Conservation (phyloP, 1,139 yeast genomes). For the Barnettozyma hawaiiensis region DNA sequence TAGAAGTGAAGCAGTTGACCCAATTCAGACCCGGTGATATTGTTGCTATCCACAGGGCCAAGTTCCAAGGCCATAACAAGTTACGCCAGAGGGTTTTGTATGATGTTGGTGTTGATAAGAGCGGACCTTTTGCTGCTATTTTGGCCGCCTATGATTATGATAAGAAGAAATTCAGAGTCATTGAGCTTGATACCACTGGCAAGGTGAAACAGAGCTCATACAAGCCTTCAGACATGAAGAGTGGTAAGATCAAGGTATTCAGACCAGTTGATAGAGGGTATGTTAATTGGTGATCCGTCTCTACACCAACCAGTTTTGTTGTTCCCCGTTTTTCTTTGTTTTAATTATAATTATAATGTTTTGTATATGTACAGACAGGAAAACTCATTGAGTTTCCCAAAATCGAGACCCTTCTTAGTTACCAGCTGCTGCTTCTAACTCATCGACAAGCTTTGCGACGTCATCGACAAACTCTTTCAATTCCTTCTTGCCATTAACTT, state of each 20-base stretch:
- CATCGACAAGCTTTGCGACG: conserved; percentile 22
- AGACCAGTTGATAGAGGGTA: conserved; percentile 61
- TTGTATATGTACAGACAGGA: conserved; percentile 2
- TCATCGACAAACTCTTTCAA: conserved; percentile 27
- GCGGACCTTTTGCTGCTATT: conserved; percentile 40
- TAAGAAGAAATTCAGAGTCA: conserved; percentile 71
- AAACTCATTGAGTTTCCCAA: background rate
- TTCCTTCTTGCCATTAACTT: background rate
- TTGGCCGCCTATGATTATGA: conserved; percentile 69
- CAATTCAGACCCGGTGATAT: conserved; percentile 82
- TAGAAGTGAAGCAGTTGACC: conserved; percentile 52
- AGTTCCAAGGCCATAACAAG: conserved; percentile 65
- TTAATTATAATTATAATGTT: background rate
- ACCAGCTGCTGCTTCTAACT: conserved; percentile 2
- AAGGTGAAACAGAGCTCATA: conserved; percentile 57
- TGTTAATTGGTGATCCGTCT: conserved; percentile 47
- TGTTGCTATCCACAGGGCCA: conserved; percentile 66
- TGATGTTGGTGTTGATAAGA: conserved; percentile 54
- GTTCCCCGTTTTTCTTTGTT: background rate
- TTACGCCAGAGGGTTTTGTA: conserved; percentile 40
- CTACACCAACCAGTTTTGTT: background rate
- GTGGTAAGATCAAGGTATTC: conserved; percentile 76
- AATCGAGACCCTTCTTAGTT: no score
- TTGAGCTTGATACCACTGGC: conserved; percentile 54
- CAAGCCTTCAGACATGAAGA: conserved; percentile 64